Evolutionary conservation across 148 eudicot genomes (phyloP).

Genomic region (Arctostaphylos glauca): DNA sequence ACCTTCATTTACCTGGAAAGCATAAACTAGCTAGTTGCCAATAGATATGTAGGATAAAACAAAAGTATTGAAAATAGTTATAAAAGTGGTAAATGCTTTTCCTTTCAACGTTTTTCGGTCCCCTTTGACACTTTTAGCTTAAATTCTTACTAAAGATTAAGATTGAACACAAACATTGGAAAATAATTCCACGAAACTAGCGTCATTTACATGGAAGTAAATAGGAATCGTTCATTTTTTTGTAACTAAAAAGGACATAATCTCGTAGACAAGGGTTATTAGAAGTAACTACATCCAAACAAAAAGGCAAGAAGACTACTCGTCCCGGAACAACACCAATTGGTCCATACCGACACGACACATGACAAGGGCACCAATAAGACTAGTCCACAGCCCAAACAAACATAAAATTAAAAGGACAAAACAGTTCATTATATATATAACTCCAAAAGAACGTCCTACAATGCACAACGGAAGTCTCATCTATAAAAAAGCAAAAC

Average conservation of each 20-base stretch:
- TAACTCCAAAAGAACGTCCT: too few species aligned
- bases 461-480: too few species aligned
- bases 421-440: too few species aligned
- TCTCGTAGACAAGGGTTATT: too few species aligned
- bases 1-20: neutral
- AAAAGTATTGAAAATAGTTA: neutral
- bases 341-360: too few species aligned
- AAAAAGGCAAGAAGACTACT: too few species aligned
- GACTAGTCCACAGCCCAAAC: too few species aligned
- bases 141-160: neutral
- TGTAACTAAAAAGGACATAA: neutral
- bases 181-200: neutral
- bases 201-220: neutral
- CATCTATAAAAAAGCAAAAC: too few species aligned
- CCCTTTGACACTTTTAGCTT: neutral
- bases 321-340: too few species aligned
- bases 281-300: too few species aligned
- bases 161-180: neutral
- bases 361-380: too few species aligned
- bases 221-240: neutral
- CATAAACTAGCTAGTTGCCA: neutral
- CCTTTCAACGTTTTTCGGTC: neutral
- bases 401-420: too few species aligned
- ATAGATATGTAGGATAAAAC: neutral
- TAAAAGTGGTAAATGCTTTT: neutral